Conservation (phyloP, 2,329 filamentous ascomycete genomes). For the Colletotrichum phormii region DNA sequence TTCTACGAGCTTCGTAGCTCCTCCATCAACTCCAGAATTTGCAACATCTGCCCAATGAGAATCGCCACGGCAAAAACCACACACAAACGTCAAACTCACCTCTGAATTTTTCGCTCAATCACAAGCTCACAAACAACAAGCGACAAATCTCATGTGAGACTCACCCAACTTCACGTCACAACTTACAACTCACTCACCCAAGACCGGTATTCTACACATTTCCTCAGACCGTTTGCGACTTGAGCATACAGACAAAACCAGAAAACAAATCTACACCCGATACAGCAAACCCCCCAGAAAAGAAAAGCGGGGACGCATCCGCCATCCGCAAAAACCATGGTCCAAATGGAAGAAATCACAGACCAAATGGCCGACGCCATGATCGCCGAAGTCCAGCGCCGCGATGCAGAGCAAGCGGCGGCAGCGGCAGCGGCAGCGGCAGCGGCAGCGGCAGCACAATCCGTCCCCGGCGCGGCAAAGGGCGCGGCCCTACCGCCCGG, state of each 20-base stretch:
- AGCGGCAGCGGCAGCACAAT: constrained; percentile 1
- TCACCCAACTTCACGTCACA: not conserved
- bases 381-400: constrained; percentile 34
- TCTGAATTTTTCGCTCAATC: constrained; percentile 14
- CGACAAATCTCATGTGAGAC: constrained; percentile 10
- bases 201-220: not conserved
- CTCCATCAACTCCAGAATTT: constrained; percentile 36
- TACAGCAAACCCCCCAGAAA: not conserved
- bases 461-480: constrained; percentile 41
- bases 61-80: constrained; percentile 23
- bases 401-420: not conserved
- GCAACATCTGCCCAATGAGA: constrained; percentile 22
- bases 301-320: not conserved
- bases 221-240: not conserved
- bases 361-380: constrained; percentile 53
- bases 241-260: not conserved
- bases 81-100: constrained; percentile 21
- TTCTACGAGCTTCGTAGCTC: constrained; percentile 29
- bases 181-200: not conserved
- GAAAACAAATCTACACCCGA: no score
- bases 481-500: constrained; percentile 60
- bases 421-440: constrained; percentile 16
- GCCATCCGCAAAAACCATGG: constrained; percentile 34
- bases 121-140: constrained; percentile 4
- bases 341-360: constrained; percentile 57